phyloP scores from a whole-genome alignment of 1,284 basidiomycete species.

The Boletus albobrunnescens region DNA sequence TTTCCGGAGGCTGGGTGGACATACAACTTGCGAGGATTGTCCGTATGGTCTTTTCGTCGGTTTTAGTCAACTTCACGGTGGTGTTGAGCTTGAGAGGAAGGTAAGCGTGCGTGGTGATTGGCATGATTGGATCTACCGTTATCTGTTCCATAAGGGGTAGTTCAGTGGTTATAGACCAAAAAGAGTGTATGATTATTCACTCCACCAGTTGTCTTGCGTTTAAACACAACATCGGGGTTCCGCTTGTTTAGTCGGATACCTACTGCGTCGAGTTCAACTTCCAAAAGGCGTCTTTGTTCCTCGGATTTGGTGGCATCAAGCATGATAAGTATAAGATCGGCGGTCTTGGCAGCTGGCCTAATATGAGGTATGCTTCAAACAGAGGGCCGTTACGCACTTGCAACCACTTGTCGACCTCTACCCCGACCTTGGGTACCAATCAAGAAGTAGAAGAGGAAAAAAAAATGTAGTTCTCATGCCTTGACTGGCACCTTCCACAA shows the following conservation, averaged over 20 bases:
- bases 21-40: slow-evolving; percentile 85
- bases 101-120: neutral
- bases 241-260: slow-evolving; percentile 91
- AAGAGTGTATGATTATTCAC: slow-evolving; percentile 45
- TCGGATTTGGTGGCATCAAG: slow-evolving; percentile 95
- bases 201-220: slow-evolving; percentile 86
- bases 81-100: slow-evolving; percentile 62
- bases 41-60: slow-evolving; percentile 91
- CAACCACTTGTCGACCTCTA: slow-evolving; percentile 92
- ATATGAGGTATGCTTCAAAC: slow-evolving; percentile 3
- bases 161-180: neutral
- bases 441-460: neutral
- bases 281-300: slow-evolving; percentile 84
- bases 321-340: slow-evolving; percentile 93
- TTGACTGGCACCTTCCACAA: slow-evolving; percentile 94
- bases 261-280: slow-evolving; percentile 93
- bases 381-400: slow-evolving; percentile 45
- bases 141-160: slow-evolving; percentile 15
- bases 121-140: slow-evolving; percentile 21
- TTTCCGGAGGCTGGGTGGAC: slow-evolving; percentile 20
- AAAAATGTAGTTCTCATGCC: slow-evolving; percentile 34
- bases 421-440: slow-evolving; percentile 62
- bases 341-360: slow-evolving; percentile 82
- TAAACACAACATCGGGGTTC: slow-evolving; percentile 85
- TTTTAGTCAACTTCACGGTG: slow-evolving; percentile 91